Base-by-base conservation (phyloP, 1,139 yeast genomes). In the Geotrichum histeridarum region DNA sequence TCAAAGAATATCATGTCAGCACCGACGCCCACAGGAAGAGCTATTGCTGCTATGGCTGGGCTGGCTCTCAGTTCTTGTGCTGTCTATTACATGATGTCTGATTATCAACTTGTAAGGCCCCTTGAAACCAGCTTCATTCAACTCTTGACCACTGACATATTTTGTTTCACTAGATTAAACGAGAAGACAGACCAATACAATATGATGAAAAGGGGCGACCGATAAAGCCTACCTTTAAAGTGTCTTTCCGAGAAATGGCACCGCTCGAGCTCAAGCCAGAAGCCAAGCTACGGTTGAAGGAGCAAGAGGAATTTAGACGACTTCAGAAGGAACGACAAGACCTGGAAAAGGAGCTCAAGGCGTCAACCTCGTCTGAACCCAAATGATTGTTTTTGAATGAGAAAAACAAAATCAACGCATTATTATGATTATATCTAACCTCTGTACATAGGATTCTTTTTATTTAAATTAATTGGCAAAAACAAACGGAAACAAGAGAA, bases 211-310 rank as follows among this genome's bases (percentile, higher is more conserved):
- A 60, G 39, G 68, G 67, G 15, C 48, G 60, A 54, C 56, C 60
- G 56, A 56, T 63, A 35, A 56, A 58, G 45, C 63, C 70, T 15
- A 60, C 63, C 31, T 66, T 70, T 57, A 65, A 64, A 32, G 72
- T 73, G 15, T 56, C 66, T 1, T 72, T 71, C 54, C 59, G 69
- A 48, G 70, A 68, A 12, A 66, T 70, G 60, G 64, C 66, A 46
- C 74, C 75, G 0, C 60, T 73, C 15, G 63, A 65, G 48, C 63
- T 72, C 42, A 72, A 65, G 49, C 73, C 73, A 0, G 75, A 70
- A 44, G 72, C 67, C 1, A 36, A 44, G 56, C 59, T 44, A 58
- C 55, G 38, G 51, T 9, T 51, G 1, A 35, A 51, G 14, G 39
- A 49, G 9, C 48, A 41, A 22, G 54, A 55, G 33, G 55, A 55